Percentiles rank a stretch among this genome's conserved stretches.
These are phyloP conservation scores for Cyclotella kingstonii DNA, from an alignment of 108 stramenopile species.

Conservation along the genomic window DNA sequence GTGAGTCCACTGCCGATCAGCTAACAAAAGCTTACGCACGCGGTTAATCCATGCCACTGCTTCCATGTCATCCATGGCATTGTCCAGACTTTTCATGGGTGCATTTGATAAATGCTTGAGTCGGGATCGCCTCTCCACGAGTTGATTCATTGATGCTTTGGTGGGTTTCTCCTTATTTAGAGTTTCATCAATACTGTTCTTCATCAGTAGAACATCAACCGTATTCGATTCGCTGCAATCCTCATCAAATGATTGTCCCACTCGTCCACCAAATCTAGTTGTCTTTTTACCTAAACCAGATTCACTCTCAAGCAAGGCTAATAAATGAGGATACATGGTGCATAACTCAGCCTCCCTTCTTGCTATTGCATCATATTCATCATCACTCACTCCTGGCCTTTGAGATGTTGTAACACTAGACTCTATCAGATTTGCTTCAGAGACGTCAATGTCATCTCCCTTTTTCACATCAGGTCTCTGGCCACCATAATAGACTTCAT, in stretches of 20 bases:
- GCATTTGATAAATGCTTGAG: conserved; percentile 53
- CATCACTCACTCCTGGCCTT: conserved; percentile 47
- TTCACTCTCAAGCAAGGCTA: conserved; percentile 51
- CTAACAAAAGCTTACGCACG: conserved; percentile 39
- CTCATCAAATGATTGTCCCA: conserved; percentile 46
- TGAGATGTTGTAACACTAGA: background rate
- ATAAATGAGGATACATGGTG: conserved; percentile 52
- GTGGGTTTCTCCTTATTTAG: conserved; percentile 9
- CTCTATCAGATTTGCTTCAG: background rate
- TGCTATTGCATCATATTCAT: conserved; percentile 85
- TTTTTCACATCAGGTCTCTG: too few species aligned
- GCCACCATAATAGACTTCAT: conserved; percentile 51
- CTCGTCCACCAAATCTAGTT: conserved; percentile 72
- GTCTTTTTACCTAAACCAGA: conserved; percentile 58
- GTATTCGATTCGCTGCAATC: background rate
- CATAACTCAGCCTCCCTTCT: conserved; percentile 65
- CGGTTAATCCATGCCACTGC: conserved; percentile 66
- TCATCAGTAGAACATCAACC: conserved; percentile 1
- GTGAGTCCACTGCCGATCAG: background rate
- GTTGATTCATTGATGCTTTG: background rate
- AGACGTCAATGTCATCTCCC: conserved; percentile 8
- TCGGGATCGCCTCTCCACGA: conserved; percentile 37
- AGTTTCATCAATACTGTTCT: background rate
- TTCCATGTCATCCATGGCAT: conserved; percentile 59
- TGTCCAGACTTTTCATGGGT: conserved; percentile 82